Conservation (phyloP, 202 grass and related monocot genomes). For the Carex sylvatica region DNA sequence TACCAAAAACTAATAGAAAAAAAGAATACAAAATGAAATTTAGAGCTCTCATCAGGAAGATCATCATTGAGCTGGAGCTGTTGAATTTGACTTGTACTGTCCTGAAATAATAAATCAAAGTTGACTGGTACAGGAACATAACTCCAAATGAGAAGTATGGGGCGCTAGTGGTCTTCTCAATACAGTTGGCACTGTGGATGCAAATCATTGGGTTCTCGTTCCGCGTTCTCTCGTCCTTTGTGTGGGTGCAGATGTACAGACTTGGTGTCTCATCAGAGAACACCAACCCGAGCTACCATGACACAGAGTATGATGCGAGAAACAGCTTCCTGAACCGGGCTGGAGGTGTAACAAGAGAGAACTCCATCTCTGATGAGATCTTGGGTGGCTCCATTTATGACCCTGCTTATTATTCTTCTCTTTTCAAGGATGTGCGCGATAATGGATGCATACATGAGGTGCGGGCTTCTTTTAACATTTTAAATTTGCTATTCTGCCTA, state of each 20-base stretch:
- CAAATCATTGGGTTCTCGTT: conserved; percentile 98
- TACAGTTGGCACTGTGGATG: conserved; percentile 85
- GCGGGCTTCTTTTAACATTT: conserved; percentile 19
- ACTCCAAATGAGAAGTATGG: conserved; percentile 78
- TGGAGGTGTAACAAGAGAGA: conserved; percentile 62
- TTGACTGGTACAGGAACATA: conserved; percentile 55
- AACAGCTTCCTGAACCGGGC: conserved; percentile 81
- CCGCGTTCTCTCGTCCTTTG: conserved; percentile 87
- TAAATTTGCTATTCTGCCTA: conserved; percentile 14
- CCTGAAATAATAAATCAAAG: not conserved
- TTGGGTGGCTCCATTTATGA: conserved; percentile 93
- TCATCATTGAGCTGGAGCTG: not conserved
- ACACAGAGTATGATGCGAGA: conserved; percentile 61
- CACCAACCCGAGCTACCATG: conserved; percentile 41
- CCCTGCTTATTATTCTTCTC: conserved; percentile 89
- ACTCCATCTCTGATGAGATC: conserved; percentile 84
- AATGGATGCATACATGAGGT: conserved; percentile 70
- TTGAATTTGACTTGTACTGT: not conserved
- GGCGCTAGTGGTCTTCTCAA: conserved; percentile 67
- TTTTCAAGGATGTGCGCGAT: conserved; percentile 78
- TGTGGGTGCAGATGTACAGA: conserved; percentile 97
- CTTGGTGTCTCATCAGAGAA: conserved; percentile 56
- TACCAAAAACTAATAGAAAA: not conserved
- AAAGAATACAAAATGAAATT: not conserved
- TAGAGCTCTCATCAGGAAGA: not conserved